A percentile compares a stretch with the other conserved stretches of the same genome.
Evolutionary conservation across 148 eudicot species (phyloP).

Genomic region (Vaccinium corymbosum): DNA sequence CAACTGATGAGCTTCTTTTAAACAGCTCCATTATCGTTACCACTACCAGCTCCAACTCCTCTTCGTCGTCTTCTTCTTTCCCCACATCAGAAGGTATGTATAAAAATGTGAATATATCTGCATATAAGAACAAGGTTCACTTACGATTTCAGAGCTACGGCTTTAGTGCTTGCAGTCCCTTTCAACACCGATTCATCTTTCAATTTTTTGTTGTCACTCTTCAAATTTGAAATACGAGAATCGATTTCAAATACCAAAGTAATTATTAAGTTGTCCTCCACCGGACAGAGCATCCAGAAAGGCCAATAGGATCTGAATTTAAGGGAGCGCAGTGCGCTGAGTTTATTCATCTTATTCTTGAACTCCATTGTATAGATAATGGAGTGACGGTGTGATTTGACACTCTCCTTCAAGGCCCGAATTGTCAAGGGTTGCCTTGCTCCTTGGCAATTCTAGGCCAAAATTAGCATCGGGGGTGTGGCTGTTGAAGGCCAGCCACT

Average conservation of each 20-base stretch:
- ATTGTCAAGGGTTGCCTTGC: neutral
- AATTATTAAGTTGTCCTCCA: too few relatives aligned
- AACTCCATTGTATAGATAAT: too few relatives aligned
- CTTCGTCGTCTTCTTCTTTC: neutral
- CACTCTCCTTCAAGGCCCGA: neutral
- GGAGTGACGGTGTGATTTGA: neutral
- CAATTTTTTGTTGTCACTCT: neutral
- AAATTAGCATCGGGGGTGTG: too few relatives aligned
- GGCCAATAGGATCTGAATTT: too few relatives aligned
- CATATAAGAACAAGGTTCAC: neutral
- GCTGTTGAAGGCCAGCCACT: too few relatives aligned
- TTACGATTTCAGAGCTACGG: neutral
- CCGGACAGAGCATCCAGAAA: too few relatives aligned
- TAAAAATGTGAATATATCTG: neutral
- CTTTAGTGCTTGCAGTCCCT: neutral
- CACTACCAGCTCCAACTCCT: neutral
- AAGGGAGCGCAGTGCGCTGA: too few relatives aligned
- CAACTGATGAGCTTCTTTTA: neutral
- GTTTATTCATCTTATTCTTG: too few relatives aligned
- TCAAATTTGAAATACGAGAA: neutral
- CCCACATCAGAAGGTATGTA: neutral
- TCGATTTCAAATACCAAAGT: neutral
- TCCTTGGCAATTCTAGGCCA: too few relatives aligned
- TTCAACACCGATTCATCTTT: neutral
- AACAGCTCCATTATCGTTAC: neutral